Percentiles rank a stretch among this genome's conserved stretches.
Evolutionary conservation across 495 filamentous ascomycete genomes (phyloP).

Genomic region (Parmelia sp.): DNA sequence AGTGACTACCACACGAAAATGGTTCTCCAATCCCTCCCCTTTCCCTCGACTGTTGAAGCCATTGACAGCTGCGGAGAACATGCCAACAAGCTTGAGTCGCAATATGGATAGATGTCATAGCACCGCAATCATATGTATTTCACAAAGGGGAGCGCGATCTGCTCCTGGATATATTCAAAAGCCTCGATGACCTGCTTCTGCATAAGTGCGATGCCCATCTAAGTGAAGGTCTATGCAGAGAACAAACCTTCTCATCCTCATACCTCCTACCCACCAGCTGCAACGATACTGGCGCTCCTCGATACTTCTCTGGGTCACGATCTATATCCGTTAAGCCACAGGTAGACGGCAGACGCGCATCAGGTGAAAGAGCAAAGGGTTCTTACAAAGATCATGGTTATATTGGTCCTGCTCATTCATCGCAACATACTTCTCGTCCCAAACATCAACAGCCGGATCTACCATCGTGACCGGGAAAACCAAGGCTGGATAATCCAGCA

Average conservation of each 20-base stretch:
- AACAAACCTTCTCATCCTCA: slow-evolving; percentile 16
- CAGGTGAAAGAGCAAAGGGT: no score
- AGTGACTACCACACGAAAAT: no score
- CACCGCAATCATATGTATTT: no score
- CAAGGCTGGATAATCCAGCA: slow-evolving; percentile 57
- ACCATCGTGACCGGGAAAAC: slow-evolving; percentile 49
- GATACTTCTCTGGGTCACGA: slow-evolving; percentile 7
- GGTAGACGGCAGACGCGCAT: no score
- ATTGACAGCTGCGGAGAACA: no score
- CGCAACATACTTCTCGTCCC: slow-evolving; percentile 34
- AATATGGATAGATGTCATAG: no score
- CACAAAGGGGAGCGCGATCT: slow-evolving; percentile 4
- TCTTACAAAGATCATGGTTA: slow-evolving; percentile 40
- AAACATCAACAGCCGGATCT: slow-evolving; percentile 33
- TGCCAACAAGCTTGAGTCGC: no score
- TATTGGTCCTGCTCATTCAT: slow-evolving; percentile 42
- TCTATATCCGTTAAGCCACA: no score
- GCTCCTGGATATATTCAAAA: slow-evolving; percentile 11
- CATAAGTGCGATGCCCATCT: not conserved
- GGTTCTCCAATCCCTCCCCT: no score
- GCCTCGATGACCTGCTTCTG: slow-evolving; percentile 6
- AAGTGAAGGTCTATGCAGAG: not conserved
- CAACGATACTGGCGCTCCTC: slow-evolving; percentile 11
- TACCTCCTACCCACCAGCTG: slow-evolving; percentile 15
- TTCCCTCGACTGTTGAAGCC: no score